Conservation (phyloP, 1,139 yeast species). For the Meyerozyma athensensis region DNA sequence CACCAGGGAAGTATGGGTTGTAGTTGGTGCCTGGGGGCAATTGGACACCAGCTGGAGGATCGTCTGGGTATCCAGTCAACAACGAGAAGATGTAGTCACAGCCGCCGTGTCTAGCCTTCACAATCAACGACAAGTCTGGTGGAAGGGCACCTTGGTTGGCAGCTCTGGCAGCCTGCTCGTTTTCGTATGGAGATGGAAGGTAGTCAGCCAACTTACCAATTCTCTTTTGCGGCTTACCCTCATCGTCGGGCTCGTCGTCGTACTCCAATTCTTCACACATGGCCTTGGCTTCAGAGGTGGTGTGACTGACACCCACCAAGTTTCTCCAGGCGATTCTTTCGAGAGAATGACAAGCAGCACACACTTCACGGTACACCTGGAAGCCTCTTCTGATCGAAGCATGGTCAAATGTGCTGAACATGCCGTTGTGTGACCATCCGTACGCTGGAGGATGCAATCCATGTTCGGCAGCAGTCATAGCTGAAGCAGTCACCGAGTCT, state of each 20-base stretch:
- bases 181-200: conserved; percentile 92
- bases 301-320: conserved; percentile 94
- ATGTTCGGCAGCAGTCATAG: conserved; percentile 99
- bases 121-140: conserved; percentile 94
- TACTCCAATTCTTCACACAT: conserved; percentile 97
- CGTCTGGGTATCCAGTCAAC: conserved; percentile 98
- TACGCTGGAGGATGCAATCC: conserved; percentile 94
- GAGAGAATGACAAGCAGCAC: conserved; percentile 98
- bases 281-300: conserved; percentile 83
- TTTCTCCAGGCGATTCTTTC: conserved; percentile 99
- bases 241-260: conserved; percentile 99
- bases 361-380: conserved; percentile 97
- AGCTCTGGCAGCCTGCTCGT: conserved; percentile 99
- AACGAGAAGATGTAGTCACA: conserved; percentile 91
- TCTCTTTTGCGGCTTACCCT: conserved; percentile 98
- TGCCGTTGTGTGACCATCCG: conserved; percentile 93
- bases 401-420: conserved; percentile 91
- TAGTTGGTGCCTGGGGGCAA: conserved; percentile 93
- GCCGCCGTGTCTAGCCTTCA: conserved; percentile 99
- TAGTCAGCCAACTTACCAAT: conserved; percentile 97
- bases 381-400: conserved; percentile 97
- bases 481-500: conserved; percentile 79
- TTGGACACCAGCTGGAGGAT: conserved; percentile 94
- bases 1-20: conserved; percentile 99
- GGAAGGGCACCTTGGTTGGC: conserved; percentile 99